Evolutionary conservation across 768 basidiomycete genomes (phyloP).

Genomic region (Lyophyllum shimeji): DNA sequence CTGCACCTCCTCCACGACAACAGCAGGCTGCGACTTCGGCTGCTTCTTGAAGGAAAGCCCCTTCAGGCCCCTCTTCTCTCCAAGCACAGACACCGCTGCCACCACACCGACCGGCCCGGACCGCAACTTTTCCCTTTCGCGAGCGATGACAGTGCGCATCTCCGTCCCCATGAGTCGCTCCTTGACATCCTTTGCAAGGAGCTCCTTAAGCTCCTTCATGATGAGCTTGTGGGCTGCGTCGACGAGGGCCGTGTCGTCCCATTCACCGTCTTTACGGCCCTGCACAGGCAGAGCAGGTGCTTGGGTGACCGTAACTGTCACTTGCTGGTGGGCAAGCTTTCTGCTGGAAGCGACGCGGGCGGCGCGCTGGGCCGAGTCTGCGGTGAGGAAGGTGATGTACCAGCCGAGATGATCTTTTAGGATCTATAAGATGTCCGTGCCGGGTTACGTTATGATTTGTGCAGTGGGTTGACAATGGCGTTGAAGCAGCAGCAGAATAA

Average conservation of each 20-base stretch:
- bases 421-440: constrained; percentile 42
- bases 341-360: constrained; percentile 50
- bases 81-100: constrained; percentile 15
- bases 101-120: constrained; percentile 21
- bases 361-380: constrained; percentile 65
- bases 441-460: neutral
- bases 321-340: constrained; percentile 59
- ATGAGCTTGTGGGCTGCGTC: constrained; percentile 56
- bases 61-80: constrained; percentile 44
- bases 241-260: constrained; percentile 53
- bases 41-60: constrained; percentile 49
- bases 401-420: constrained; percentile 69
- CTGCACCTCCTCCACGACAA: constrained; percentile 42
- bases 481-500: neutral
- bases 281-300: constrained; percentile 36
- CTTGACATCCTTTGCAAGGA: constrained; percentile 65
- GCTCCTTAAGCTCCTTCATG: constrained; percentile 49
- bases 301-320: constrained; percentile 52
- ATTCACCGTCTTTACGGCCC: constrained; percentile 41
- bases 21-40: constrained; percentile 39
- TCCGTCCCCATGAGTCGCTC: constrained; percentile 59
- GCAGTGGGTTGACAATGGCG: neutral
- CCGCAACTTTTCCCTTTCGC: constrained; percentile 45
- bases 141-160: constrained; percentile 50
- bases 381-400: constrained; percentile 77